Evolutionary conservation across 164 flowering plant genomes (phyloP), one percentile per base, ranked within the genome.

Genomic region (Liriodendron chinense): DNA sequence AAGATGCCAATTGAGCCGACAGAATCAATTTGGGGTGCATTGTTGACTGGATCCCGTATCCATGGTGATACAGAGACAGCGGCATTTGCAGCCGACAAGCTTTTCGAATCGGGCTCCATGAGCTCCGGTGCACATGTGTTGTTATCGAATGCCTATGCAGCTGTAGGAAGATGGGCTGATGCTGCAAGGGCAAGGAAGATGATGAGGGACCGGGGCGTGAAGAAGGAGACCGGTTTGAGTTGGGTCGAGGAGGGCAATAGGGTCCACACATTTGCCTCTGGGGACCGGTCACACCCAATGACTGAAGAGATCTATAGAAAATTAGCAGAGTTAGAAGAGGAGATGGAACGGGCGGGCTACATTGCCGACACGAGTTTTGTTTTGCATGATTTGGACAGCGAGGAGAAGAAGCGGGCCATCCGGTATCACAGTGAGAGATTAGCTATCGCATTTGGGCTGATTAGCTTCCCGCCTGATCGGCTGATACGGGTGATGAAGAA

Each of bases 211-310:
- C 74, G 74, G 65, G 98, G 99, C 22, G 75, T 87, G 81, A 96
- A 87, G 84, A 96, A 94, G 82, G 99, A 92, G 78, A 87, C 97
- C 9, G 98, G 98, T 34, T 85, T 96, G 83, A 96, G 99, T 78
- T 94, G 98, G 99, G 93, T 96, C 10, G 98, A 94, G 83, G 96
- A 94, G 48, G 97, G 98, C 68, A 89, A 89, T 56, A 86, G 74
- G 72, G 89, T 93, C 25, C 98, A 94, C 79, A 86, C 89, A 23
- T 96, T 96, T 82, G 84, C 89, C 50, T 82, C 98, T 13, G 95
- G 92, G 69, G 98, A 94, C 64, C 84, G 86, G 65, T 65, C 74
- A n/a, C 96, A 96, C 71, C 77, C 81, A 0, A 82, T 77, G 79
- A 72, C 86, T 1, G 64, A 70, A 48, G 87, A 86, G 74, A 96